Conservation (phyloP, 495 filamentous ascomycete species). For the Penicillium dipodomyicola region DNA sequence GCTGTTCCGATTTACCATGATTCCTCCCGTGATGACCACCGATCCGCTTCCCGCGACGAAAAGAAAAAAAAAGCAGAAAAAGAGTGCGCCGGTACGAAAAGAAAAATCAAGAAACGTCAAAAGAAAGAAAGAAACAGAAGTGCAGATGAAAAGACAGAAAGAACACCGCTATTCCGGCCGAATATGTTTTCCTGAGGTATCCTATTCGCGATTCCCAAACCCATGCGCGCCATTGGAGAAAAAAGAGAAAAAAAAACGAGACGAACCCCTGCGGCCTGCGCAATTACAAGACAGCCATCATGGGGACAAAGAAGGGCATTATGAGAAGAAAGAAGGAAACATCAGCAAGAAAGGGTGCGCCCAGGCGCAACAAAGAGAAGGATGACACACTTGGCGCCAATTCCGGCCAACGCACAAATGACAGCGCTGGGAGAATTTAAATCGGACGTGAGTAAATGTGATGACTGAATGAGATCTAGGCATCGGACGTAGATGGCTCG, state of each 20-base stretch:
- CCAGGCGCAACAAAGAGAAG: neutral
- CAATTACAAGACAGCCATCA: slow-evolving; percentile 9
- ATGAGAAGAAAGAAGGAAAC: neutral
- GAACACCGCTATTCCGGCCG: slow-evolving; percentile 11
- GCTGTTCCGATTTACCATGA: neutral
- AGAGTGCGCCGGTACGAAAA: neutral
- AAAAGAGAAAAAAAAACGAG: neutral
- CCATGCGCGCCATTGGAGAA: slow-evolving; percentile 9
- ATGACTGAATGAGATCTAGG: neutral
- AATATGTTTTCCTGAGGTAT: slow-evolving; percentile 14
- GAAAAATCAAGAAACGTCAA: neutral
- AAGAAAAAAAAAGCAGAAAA: neutral
- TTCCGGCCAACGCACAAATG: neutral
- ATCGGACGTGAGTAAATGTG: neutral
- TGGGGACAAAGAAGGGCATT: neutral
- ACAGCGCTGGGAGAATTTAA: slow-evolving; percentile 1
- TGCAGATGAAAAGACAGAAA: neutral
- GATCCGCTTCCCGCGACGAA: neutral
- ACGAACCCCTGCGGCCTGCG: slow-evolving; percentile 7
- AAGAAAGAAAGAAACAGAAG: slow-evolving; percentile 14
- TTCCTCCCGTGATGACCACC: neutral
- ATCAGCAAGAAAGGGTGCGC: neutral
- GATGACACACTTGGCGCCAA: neutral
- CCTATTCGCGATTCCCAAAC: slow-evolving; percentile 13
- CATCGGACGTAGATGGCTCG: neutral